Evolutionary conservation across 345 rosid genomes (phyloP).

Genomic region (Brassica cretica): DNA sequence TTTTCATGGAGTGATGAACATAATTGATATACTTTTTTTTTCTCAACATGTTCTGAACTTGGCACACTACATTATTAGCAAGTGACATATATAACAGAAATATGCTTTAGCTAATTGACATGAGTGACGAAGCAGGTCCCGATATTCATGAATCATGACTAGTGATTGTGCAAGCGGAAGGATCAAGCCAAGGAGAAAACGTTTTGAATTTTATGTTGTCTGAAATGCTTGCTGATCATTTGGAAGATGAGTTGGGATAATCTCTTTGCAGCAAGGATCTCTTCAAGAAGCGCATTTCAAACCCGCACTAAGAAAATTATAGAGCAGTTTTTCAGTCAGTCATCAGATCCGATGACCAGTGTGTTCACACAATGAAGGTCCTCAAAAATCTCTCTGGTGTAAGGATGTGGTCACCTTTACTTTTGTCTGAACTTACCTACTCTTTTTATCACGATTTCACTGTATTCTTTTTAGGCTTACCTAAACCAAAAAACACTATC

Average conservation of each 20-base stretch:
- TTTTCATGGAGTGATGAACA: too few relatives aligned
- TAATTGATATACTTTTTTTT: too few relatives aligned
- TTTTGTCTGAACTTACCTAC: background rate
- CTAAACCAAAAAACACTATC: background rate
- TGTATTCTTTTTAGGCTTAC: background rate
- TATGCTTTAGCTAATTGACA: too few relatives aligned
- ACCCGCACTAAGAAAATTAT: too few relatives aligned
- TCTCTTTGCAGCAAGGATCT: background rate
- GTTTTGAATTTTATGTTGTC: too few relatives aligned
- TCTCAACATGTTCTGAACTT: too few relatives aligned
- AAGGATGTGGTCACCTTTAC: background rate
- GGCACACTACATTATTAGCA: too few relatives aligned
- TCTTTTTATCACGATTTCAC: background rate
- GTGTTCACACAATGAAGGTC: background rate
- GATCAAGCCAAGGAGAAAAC: too few relatives aligned
- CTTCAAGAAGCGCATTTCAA: background rate
- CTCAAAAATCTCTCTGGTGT: background rate
- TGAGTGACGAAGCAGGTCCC: too few relatives aligned
- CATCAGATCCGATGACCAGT: background rate
- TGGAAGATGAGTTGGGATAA: background rate
- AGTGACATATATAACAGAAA: too few relatives aligned
- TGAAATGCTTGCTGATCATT: background rate
- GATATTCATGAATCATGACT: too few relatives aligned
- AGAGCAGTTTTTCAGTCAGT: background rate
- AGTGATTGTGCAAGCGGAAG: background rate